Percentiles rank a stretch among this genome's conserved stretches.
Evolutionary conservation across 2,329 filamentous ascomycete species (phyloP).

Genomic region (Sporothrix variecibatus): DNA sequence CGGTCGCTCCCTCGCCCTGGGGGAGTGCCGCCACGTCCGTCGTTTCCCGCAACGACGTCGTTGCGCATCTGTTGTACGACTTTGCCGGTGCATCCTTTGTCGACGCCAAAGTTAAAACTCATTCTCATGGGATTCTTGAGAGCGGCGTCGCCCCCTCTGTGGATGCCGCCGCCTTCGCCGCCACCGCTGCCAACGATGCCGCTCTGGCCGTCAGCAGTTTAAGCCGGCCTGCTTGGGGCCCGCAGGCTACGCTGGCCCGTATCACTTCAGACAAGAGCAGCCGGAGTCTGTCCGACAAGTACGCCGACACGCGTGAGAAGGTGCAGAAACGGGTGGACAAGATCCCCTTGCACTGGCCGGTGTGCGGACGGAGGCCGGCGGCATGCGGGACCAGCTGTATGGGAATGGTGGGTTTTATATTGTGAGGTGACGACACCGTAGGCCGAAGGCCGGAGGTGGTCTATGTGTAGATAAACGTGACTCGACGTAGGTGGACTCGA

Average conservation of each 20-base stretch:
- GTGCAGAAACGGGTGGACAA: slow-evolving; percentile 59
- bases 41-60: slow-evolving; percentile 39
- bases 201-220: slow-evolving; percentile 50
- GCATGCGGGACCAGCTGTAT: slow-evolving; percentile 51
- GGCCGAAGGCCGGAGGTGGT: neutral
- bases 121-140: slow-evolving; percentile 64
- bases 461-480: neutral
- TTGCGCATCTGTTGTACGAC: slow-evolving; percentile 56
- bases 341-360: slow-evolving; percentile 62
- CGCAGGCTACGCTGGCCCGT: slow-evolving; percentile 42
- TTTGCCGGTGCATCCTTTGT: slow-evolving; percentile 48
- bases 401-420: slow-evolving; percentile 56
- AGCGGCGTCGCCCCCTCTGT: slow-evolving; percentile 34
- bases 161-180: slow-evolving; percentile 33
- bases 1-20: slow-evolving; percentile 54
- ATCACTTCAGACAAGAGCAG: slow-evolving; percentile 45
- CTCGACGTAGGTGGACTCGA: neutral
- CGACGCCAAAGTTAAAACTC: slow-evolving; percentile 51
- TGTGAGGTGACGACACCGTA: slow-evolving; percentile 31
- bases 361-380: slow-evolving; percentile 53
- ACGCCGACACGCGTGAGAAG: slow-evolving; percentile 50
- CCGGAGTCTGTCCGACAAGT: slow-evolving; percentile 47
- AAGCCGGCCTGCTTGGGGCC: slow-evolving; percentile 49
- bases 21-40: slow-evolving; percentile 44
- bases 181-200: slow-evolving; percentile 44